phyloP scores from a whole-genome alignment of 202 grass and related monocot genomes.

The Saccharum hybrid region DNA sequence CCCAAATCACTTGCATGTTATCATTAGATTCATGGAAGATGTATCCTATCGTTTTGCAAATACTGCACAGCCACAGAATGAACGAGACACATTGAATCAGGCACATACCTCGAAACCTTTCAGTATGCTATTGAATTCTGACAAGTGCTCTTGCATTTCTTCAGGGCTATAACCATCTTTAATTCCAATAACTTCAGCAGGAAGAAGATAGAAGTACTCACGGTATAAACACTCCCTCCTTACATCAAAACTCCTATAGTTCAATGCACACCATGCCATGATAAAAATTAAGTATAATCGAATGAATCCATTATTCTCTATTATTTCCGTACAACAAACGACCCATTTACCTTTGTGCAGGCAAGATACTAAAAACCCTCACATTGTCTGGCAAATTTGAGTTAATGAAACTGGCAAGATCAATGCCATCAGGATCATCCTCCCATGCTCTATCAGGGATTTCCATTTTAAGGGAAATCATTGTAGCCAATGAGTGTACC shows the following conservation, averaged over 20 bases:
- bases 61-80: neutral
- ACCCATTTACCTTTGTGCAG: constrained; percentile 67
- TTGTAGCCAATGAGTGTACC: constrained; percentile 91
- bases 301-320: neutral
- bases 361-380: constrained; percentile 88
- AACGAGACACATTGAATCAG: neutral
- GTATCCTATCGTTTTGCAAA: constrained; percentile 13
- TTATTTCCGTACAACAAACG: neutral
- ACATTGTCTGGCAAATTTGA: constrained; percentile 82
- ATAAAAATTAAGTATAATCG: constrained; percentile 22
- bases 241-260: constrained; percentile 84
- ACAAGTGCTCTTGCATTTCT: constrained; percentile 69
- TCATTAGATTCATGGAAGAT: constrained; percentile 1
- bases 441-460: constrained; percentile 88
- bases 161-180: constrained; percentile 56
- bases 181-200: constrained; percentile 93
- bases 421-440: constrained; percentile 68
- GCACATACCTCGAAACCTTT: constrained; percentile 73
- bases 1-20: constrained; percentile 2
- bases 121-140: constrained; percentile 77
- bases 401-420: constrained; percentile 82
- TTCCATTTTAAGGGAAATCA: constrained; percentile 97
- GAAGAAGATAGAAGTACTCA: constrained; percentile 90
- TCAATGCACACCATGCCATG: constrained; percentile 27
- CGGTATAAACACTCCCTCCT: constrained; percentile 82